Conservation (phyloP, 129 eudicot genomes). For the Cynara cardunculus region DNA sequence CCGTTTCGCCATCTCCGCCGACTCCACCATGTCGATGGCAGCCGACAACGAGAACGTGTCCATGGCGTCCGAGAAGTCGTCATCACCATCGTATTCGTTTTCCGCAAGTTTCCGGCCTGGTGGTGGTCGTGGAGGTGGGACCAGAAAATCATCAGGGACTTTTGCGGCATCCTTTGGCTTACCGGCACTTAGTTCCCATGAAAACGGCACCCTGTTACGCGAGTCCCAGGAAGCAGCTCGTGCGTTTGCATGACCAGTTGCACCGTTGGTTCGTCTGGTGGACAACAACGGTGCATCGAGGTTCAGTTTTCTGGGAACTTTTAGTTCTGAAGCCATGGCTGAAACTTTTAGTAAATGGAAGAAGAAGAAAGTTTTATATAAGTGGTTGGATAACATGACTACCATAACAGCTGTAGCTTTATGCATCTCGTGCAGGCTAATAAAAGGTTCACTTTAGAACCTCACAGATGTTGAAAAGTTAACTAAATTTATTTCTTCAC, state of each 20-base stretch:
- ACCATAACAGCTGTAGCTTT: slow-evolving; percentile 26
- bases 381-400: slow-evolving; percentile 23
- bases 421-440: slow-evolving; percentile 28
- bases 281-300: slow-evolving; percentile 64
- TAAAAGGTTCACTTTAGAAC: slow-evolving; percentile 25
- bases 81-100: slow-evolving; percentile 27
- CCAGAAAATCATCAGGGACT: not conserved
- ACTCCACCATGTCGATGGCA: slow-evolving; percentile 44
- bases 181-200: slow-evolving; percentile 80
- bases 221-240: slow-evolving; percentile 35
- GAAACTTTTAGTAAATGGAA: slow-evolving; percentile 4
- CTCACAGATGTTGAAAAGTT: slow-evolving; percentile 32
- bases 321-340: slow-evolving; percentile 30
- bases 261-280: slow-evolving; percentile 37
- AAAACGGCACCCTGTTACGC: slow-evolving; percentile 58
- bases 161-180: slow-evolving; percentile 48
- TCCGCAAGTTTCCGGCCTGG: slow-evolving; percentile 40
- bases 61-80: slow-evolving; percentile 49
- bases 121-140: slow-evolving; percentile 58
- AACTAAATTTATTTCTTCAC: slow-evolving; percentile 8
- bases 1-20: slow-evolving; percentile 34
- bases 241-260: not conserved
- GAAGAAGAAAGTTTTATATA: slow-evolving; percentile 9
- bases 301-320: slow-evolving; percentile 51
- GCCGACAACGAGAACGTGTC: slow-evolving; percentile 73